A percentile compares a stretch with the other conserved stretches of the same genome.
Evolutionary conservation across 1,139 yeast genomes (phyloP).

Genomic region (Scheffersomyces segobiensis): DNA sequence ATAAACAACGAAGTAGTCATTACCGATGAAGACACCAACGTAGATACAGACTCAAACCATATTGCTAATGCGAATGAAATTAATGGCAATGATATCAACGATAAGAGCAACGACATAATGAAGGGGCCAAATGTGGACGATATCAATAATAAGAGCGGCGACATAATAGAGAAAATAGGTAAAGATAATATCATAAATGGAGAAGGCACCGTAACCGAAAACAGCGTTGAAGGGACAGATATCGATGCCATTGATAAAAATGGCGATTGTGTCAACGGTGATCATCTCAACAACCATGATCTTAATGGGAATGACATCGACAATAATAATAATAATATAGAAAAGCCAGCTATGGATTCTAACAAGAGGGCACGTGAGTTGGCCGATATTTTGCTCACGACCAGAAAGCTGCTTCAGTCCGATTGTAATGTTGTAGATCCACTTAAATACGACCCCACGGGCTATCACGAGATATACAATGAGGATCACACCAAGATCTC

Average conservation of each 20-base stretch:
- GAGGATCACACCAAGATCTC: conserved; percentile 19
- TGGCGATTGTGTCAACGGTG: background rate
- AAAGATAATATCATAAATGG: no score
- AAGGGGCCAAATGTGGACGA: background rate
- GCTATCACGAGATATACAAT: conserved; percentile 10
- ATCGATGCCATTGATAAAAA: background rate
- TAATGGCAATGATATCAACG: background rate
- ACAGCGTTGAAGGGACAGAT: no score
- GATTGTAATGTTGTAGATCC: conserved; percentile 43
- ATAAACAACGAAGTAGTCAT: background rate
- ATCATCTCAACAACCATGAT: background rate
- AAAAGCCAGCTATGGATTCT: background rate
- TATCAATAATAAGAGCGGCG: background rate
- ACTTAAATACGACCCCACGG: conserved; percentile 11
- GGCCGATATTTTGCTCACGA: conserved; percentile 43
- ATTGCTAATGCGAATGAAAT: background rate
- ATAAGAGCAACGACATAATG: background rate
- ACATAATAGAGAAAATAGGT: background rate
- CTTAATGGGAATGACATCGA: background rate
- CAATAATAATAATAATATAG: conserved; percentile 1
- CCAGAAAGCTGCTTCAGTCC: conserved; percentile 41
- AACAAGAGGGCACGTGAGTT: conserved; percentile 44
- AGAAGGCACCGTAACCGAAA: no score
- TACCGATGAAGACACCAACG: background rate
- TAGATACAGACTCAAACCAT: background rate